Evolutionary conservation across 1,284 basidiomycete genomes (phyloP), one percentile per base, ranked within the genome.

Genomic region (Trametes polyzona): DNA sequence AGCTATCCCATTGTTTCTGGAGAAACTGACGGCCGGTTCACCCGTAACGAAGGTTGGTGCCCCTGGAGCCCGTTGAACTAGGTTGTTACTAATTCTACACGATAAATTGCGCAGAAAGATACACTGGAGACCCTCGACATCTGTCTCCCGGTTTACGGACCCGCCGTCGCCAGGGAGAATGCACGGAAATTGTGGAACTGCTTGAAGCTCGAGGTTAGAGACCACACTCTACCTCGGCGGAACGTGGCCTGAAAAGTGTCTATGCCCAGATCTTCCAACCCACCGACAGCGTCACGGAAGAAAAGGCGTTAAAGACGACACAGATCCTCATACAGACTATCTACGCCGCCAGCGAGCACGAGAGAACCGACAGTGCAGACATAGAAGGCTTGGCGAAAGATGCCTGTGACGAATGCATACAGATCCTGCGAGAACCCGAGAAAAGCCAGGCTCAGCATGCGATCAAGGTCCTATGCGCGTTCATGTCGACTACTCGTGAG

Each of bases 361-460:
- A 49, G 64, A 69, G 72, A 17, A 74, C 77, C 44, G 74, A 82
- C 59, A 52, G 44, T 4, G 47, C 33, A 14, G 61, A 57, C 16
- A 72, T 85, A 42, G 74, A 83, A 64, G 76, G 85, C 10, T 76
- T 96, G 0, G 88, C 88, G 5, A 83, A 82, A 64, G 85, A 88
- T 33, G 88, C 90, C 0, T 90, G 89, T 59, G 83, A 87, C 57
- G 92, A 96, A 68, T 94, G 92, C 65, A 77, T 95, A 11, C 80
- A 83, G 32, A 85, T 90, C 36, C 74, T 98, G 43, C 83, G 85
- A 40, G 92, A 96, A 67, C 94, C 95, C 0, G 95, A 97, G 72
- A 98, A 97, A 76, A 90, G 83, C 69, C 90, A 93, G 70, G 93
- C 95, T 0, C 86, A 87, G 64, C 87, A 90, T 43, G 93, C 93